phyloP scores from a whole-genome alignment of 106 monocot genomes.

The Alisma plantagoaquatica region DNA sequence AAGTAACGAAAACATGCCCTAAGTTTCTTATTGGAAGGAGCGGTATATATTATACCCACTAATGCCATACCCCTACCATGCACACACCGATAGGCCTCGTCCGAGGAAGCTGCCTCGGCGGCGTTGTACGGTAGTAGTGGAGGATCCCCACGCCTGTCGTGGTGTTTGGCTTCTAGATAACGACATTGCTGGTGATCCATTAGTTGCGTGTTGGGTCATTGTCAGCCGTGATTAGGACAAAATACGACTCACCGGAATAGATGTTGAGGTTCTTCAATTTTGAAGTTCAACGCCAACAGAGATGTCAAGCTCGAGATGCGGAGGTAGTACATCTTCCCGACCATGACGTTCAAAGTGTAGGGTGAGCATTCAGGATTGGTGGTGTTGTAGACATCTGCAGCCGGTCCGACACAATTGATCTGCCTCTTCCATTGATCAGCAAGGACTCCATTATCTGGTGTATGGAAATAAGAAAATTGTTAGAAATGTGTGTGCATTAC shows the following conservation, averaged over 20 bases:
- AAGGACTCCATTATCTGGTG: conserved; percentile 59
- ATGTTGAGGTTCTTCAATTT: conserved; percentile 68
- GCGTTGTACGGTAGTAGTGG: conserved; percentile 59
- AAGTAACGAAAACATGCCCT: too few species aligned
- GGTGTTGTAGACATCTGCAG: conserved; percentile 24
- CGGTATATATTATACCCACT: conserved; percentile 24
- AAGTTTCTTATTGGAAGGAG: conserved; percentile 21
- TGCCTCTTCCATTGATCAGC: conserved; percentile 35
- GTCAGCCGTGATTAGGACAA: conserved; percentile 63
- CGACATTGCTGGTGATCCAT: conserved; percentile 60
- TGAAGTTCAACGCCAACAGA: conserved; percentile 63
- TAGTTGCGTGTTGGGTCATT: conserved; percentile 64
- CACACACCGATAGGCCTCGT: conserved; percentile 29
- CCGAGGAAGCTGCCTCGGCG: conserved; percentile 10
- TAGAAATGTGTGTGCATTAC: too few species aligned
- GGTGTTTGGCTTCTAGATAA: conserved; percentile 41
- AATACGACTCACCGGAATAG: conserved; percentile 95
- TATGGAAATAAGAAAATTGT: too few species aligned
- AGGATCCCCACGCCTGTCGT: conserved; percentile 51
- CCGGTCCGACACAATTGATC: conserved; percentile 32
- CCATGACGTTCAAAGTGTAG: conserved; percentile 31
- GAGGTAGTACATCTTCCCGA: conserved; percentile 72
- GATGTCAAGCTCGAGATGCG: conserved; percentile 62
- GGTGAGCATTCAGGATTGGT: conserved; percentile 52
- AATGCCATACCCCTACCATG: conserved; percentile 57